Percentiles rank a stretch among this genome's conserved stretches.
phyloP scores from a whole-genome alignment of 192 early-diverging fungal species.

The Backusella psychrophila region DNA sequence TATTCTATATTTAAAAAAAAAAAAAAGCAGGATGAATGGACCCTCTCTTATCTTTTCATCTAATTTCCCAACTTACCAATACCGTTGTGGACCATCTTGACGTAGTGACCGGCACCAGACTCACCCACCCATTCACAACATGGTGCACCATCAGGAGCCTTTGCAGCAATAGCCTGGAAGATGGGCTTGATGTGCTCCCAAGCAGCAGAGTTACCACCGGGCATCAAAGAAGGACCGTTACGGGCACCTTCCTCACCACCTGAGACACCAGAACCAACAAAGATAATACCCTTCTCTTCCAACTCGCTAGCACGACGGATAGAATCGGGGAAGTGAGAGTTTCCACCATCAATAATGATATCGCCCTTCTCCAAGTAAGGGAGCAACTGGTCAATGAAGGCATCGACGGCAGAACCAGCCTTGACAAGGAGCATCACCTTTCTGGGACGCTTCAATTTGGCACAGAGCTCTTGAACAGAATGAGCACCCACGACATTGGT shows the following conservation, averaged over 20 bases:
- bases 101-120: slow-evolving; percentile 96
- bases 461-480: slow-evolving; percentile 91
- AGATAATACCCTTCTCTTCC: slow-evolving; percentile 87
- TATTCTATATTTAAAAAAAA: slow-evolving; percentile 55
- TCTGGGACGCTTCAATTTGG: slow-evolving; percentile 91
- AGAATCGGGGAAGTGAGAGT: slow-evolving; percentile 98
- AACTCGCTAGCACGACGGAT: slow-evolving; percentile 88
- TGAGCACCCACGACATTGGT: slow-evolving; percentile 93
- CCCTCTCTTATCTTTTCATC: background rate
- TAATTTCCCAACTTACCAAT: slow-evolving; percentile 54
- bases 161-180: slow-evolving; percentile 95
- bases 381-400: slow-evolving; percentile 88
- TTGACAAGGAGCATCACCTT: slow-evolving; percentile 99
- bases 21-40: background rate
- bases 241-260: slow-evolving; percentile 99
- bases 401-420: slow-evolving; percentile 92
- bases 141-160: slow-evolving; percentile 80
- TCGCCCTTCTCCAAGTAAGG: slow-evolving; percentile 88
- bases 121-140: slow-evolving; percentile 99
- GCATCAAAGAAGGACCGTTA: slow-evolving; percentile 95
- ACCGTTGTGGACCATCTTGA: slow-evolving; percentile 99
- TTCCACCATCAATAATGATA: slow-evolving; percentile 98
- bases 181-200: slow-evolving; percentile 94
- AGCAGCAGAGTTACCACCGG: slow-evolving; percentile 89
- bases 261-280: slow-evolving; percentile 97